Base-by-base conservation (phyloP, 179 eudicot species). In the Beta macrorhiza region DNA sequence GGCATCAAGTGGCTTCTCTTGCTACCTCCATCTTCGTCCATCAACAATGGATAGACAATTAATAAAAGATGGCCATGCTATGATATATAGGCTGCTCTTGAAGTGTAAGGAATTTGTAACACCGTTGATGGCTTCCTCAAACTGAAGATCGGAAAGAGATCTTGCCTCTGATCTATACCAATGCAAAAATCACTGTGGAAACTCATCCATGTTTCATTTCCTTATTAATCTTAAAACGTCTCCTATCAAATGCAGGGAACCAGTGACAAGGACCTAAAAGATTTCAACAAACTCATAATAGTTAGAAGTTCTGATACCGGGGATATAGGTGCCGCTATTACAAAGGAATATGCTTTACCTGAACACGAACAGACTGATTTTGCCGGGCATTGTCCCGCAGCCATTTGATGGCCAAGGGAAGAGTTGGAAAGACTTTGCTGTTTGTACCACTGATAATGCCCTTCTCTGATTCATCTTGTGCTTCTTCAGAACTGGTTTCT, bases 161-260 rank as follows among this genome's bases (percentile, higher is more conserved):
- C 12, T 1, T 11, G 22, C 71, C 68, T 11, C 78, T 55, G 16
- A 63, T 56, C 3, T 16, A 78, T 77, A 63, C 72, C 17, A 64
- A 53, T 71, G 74, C 52, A 63, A 71, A 57, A 45, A 52, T 53
- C 29, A 63, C 9, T 45, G 25, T 47, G 6, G 4, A 51, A 8
- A 29, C 22, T 47, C 22, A 68, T 55, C 4, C 7, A 19, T 37
- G 52, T 10, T 49, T 86, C 83, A 90, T 77, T 89, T 91, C 87
- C 83, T 92, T 85, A 92, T 79, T 82, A 96, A 74, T 87, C 92
- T 89, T 85, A 96, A 82, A 14, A 91, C 92, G 72, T 96, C 99
- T n/a, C 99, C 99, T 47, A 96, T 89, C 79, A 95, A 89, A 88
- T 96, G 99, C 79, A 96, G 82, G 75, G 99, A 96, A 77, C 98